phyloP scores from a whole-genome alignment of 257 asterid species.

The Rhazya stricta region DNA sequence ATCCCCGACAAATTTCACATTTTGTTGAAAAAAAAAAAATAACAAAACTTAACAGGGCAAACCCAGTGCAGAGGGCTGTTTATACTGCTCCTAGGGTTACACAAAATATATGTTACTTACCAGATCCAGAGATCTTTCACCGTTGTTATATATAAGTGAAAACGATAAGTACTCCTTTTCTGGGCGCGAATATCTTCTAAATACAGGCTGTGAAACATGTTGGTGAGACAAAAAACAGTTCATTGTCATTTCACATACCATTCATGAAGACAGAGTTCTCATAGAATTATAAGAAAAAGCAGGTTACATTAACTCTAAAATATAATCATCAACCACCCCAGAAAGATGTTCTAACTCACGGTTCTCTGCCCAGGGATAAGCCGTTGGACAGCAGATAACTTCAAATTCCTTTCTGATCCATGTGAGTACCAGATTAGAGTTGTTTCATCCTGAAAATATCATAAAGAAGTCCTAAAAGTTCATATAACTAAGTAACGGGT shows the following conservation, averaged over 20 bases:
- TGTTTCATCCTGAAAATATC: conserved; percentile 71
- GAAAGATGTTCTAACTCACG: conserved; percentile 52
- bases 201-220: conserved; percentile 69
- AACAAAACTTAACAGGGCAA: background rate
- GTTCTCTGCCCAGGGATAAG: conserved; percentile 97
- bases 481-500: background rate
- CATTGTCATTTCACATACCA: conserved; percentile 12
- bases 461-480: conserved; percentile 12
- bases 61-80: background rate
- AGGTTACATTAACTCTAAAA: conserved; percentile 24
- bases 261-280: conserved; percentile 1
- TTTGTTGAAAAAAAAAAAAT: background rate
- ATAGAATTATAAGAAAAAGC: conserved; percentile 10
- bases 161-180: conserved; percentile 94
- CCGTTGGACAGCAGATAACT: conserved; percentile 67
- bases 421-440: conserved; percentile 81
- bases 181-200: conserved; percentile 87
- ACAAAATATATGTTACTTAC: conserved; percentile 35
- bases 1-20: background rate
- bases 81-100: background rate
- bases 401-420: conserved; percentile 80
- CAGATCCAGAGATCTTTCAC: conserved; percentile 94
- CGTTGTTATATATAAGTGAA: conserved; percentile 78
- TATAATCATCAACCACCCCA: conserved; percentile 20
- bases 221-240: conserved; percentile 8